These are phyloP conservation scores for Somion occarium DNA, from an alignment of 1,284 basidiomycete genomes.

Conservation along the genomic window DNA sequence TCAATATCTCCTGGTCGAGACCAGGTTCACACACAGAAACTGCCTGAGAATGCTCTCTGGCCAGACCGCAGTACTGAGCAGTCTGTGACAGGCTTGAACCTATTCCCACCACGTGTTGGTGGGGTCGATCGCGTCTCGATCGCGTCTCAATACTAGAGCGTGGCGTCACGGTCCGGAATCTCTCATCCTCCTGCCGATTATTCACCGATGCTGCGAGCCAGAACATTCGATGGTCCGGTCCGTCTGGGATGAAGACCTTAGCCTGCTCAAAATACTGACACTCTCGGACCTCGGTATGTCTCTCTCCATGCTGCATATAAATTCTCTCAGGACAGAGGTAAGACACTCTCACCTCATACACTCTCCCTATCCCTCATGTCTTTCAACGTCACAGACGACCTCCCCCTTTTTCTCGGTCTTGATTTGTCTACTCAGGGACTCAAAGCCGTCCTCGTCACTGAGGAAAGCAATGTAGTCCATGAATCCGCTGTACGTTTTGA, in stretches of 20 bases:
- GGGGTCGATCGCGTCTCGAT: background rate
- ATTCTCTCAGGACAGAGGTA: background rate
- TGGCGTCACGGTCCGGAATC: background rate
- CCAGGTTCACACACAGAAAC: no score
- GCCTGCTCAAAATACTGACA: background rate
- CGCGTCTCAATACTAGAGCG: background rate
- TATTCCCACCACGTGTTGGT: background rate
- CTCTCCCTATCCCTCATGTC: slow-evolving; percentile 1
- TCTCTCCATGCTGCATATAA: background rate
- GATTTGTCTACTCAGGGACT: slow-evolving; percentile 88
- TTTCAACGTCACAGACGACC: slow-evolving; percentile 16
- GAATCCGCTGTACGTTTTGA: slow-evolving; percentile 82
- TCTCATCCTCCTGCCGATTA: background rate
- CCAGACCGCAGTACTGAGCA: no score
- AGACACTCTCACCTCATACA: slow-evolving; percentile 4
- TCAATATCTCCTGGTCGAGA: no score
- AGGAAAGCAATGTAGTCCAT: slow-evolving; percentile 57
- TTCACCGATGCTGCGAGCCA: background rate
- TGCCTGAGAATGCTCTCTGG: no score
- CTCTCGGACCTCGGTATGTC: background rate
- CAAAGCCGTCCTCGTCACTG: slow-evolving; percentile 68
- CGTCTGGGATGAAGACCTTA: background rate
- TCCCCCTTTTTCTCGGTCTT: slow-evolving; percentile 74
- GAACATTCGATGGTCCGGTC: background rate
- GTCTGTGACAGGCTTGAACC: no score